phyloP scores from a whole-genome alignment of 139 green algal genomes.

The Pseudopediastrum boryanum region DNA sequence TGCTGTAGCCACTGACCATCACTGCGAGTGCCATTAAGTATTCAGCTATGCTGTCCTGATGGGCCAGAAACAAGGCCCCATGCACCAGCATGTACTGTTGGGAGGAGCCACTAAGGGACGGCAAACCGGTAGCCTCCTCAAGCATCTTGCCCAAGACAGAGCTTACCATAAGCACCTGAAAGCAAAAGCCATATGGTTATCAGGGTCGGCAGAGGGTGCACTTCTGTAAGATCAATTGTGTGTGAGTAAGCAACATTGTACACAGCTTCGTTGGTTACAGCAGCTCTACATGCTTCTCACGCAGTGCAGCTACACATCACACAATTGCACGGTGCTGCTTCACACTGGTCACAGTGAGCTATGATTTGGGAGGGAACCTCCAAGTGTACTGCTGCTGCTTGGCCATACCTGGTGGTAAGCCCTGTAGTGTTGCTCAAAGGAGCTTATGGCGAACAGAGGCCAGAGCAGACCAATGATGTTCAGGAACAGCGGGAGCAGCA shows the following conservation, averaged over 20 bases:
- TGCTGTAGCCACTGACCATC: slow-evolving; percentile 7
- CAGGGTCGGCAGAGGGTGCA: no score
- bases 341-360: neutral
- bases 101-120: neutral
- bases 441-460: neutral
- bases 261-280: neutral
- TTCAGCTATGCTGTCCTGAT: slow-evolving; percentile 8
- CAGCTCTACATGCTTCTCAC: neutral
- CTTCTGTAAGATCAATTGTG: neutral
- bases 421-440: neutral
- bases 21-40: neutral
- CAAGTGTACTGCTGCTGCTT: no score
- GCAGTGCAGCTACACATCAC: neutral
- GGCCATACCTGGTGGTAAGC: neutral
- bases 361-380: neutral
- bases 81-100: slow-evolving; percentile 30
- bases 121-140: neutral
- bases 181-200: no score
- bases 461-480: slow-evolving; percentile 9
- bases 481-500: slow-evolving; percentile 1
- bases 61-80: neutral
- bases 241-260: neutral
- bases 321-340: neutral
- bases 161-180: neutral
- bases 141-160: slow-evolving; percentile 10